Evolutionary conservation across 352 stramenopile species (phyloP).

Genomic region (Phytophthora chlamydospora): DNA sequence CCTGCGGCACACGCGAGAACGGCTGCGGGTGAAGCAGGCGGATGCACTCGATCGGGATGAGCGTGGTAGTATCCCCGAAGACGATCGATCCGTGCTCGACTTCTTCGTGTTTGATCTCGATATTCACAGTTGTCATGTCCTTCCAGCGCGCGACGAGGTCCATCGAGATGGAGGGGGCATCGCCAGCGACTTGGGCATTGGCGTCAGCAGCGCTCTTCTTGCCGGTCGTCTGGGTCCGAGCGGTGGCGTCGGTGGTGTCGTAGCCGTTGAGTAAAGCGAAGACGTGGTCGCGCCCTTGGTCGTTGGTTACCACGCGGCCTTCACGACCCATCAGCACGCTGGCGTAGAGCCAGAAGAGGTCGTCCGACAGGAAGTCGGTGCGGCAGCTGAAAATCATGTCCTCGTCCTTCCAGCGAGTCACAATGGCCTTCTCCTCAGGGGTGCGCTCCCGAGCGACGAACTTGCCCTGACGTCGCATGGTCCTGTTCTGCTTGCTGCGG

Average conservation of each 20-base stretch:
- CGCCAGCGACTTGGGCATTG: constrained; percentile 8
- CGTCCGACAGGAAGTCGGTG: constrained; percentile 89
- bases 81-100: constrained; percentile 11
- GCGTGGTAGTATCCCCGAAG: constrained; percentile 10
- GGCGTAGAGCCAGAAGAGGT: constrained; percentile 98
- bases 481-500: constrained; percentile 55
- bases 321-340: constrained; percentile 75
- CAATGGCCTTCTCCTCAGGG: constrained; percentile 57
- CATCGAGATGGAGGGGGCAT: constrained; percentile 50
- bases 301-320: constrained; percentile 94
- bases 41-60: constrained; percentile 64
- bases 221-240: constrained; percentile 24
- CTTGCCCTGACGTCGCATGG: constrained; percentile 55
- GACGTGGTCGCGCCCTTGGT: constrained; percentile 98
- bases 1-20: constrained; percentile 75
- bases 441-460: constrained; percentile 57
- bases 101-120: constrained; percentile 76
- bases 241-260: constrained; percentile 17
- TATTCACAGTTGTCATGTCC: constrained; percentile 71
- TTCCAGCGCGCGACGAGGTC: constrained; percentile 80
- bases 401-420: constrained; percentile 71
- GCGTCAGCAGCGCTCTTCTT: constrained; percentile 19
- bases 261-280: constrained; percentile 62
- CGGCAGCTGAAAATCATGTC: constrained; percentile 92
- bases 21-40: constrained; percentile 61